These are phyloP conservation scores for Macroventuria anomochaeta DNA, from an alignment of 2,329 filamentous ascomycete genomes.

Conservation along the genomic window DNA sequence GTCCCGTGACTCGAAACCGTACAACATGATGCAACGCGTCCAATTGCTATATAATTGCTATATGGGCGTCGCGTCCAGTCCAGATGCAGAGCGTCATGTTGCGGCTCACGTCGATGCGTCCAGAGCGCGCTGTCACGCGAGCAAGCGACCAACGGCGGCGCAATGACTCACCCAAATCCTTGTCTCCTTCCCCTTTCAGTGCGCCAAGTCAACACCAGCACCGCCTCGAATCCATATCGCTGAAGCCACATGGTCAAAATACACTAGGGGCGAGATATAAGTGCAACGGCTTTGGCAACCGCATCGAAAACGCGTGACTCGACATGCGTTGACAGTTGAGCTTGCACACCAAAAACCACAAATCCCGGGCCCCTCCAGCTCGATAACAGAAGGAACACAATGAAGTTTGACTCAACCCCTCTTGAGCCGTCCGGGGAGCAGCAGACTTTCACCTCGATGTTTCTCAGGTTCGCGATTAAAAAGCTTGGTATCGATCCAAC, in stretches of 20 bases:
- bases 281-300: neutral
- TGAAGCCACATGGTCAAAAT: slow-evolving; percentile 17
- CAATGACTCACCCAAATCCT: slow-evolving; percentile 33
- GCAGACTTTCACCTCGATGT: neutral
- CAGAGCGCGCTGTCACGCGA: slow-evolving; percentile 31
- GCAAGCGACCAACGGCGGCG: slow-evolving; percentile 17
- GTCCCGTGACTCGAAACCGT: slow-evolving; percentile 32
- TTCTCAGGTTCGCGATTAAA: neutral
- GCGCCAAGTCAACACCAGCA: slow-evolving; percentile 19
- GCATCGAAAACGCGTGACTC: neutral
- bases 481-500: slow-evolving; percentile 22
- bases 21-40: slow-evolving; percentile 27
- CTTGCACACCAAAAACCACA: neutral
- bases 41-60: neutral
- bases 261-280: slow-evolving; percentile 13
- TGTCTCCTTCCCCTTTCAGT: slow-evolving; percentile 22
- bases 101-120: slow-evolving; percentile 18
- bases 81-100: slow-evolving; percentile 1
- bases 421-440: neutral
- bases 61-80: neutral
- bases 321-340: neutral
- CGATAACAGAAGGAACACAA: neutral
- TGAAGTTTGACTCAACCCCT: slow-evolving; percentile 1
- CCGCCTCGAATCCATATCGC: slow-evolving; percentile 13
- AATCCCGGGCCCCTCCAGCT: neutral